phyloP scores from a whole-genome alignment of 768 basidiomycete species.

The Coprinopsis marcescibilis region DNA sequence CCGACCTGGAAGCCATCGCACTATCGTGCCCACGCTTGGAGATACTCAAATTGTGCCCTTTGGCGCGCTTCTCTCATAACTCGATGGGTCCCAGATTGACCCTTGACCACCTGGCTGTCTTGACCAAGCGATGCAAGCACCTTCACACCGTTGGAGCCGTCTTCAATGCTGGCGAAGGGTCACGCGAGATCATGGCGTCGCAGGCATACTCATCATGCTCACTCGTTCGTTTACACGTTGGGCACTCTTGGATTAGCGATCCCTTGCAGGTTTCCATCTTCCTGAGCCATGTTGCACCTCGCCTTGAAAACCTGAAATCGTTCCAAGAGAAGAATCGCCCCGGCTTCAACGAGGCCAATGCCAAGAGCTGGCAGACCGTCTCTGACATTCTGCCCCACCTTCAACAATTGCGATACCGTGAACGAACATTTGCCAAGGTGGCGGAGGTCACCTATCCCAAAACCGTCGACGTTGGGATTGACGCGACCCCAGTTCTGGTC shows the following conservation, averaged over 20 bases:
- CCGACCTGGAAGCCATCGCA: constrained; percentile 55
- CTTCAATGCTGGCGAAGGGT: constrained; percentile 49
- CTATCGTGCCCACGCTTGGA: constrained; percentile 64
- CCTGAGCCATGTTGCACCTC: constrained; percentile 73
- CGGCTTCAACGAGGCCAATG: constrained; percentile 62
- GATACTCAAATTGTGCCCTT: constrained; percentile 59
- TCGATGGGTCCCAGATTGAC: constrained; percentile 51
- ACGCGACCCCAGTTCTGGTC: constrained; percentile 32
- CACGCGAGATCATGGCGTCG: constrained; percentile 38
- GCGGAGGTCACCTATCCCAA: constrained; percentile 17
- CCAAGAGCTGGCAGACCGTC: constrained; percentile 63
- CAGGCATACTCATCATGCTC: constrained; percentile 54
- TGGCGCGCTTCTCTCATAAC: constrained; percentile 55
- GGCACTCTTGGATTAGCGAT: constrained; percentile 68
- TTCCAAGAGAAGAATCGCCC: constrained; percentile 76
- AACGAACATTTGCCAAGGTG: constrained; percentile 39
- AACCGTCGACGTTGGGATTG: constrained; percentile 42
- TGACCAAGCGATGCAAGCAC: constrained; percentile 52
- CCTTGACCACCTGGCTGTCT: constrained; percentile 54
- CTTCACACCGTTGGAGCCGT: constrained; percentile 64
- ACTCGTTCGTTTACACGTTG: constrained; percentile 65
- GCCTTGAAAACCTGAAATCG: constrained; percentile 64
- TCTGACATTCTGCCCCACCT: constrained; percentile 68
- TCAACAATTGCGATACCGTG: constrained; percentile 57
- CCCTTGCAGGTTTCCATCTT: constrained; percentile 66